Base-by-base conservation (phyloP, 2,329 filamentous ascomycete species). In the Aureobasidium sp. region DNA sequence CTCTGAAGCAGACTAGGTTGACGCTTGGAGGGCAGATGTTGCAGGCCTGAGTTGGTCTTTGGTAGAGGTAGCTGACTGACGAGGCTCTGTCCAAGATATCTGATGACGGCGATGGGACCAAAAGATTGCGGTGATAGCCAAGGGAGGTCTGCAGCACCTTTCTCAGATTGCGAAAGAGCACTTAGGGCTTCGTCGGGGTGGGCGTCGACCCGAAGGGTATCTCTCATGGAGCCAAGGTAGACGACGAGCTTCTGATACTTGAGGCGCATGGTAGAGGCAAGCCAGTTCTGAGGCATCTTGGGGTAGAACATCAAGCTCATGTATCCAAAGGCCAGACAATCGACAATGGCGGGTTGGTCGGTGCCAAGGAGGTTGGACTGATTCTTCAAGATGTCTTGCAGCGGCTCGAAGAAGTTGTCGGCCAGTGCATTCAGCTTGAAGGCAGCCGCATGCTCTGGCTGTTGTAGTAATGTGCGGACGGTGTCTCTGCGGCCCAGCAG, bases 281-380 rank as follows among this genome's bases (percentile, higher is more conserved):
- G 74, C 86, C 86, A 90, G 21, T 81, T 73, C 61, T 86, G 82
- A 16, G 85, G 83, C 27, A 89, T 71, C 9, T 81, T 74, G 0
- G 86, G 82, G 29, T 82, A 78, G 1, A 88, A 77, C 78, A 94
- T 88, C 54, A 97, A 76, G 2, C 85, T 81, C 39, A 97, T 77
- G 71, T 95, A 96, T 11, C 87, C 94, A 68, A 90, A 84, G 0
- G 85, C 86, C 50, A 97, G 73, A 70, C 90, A 96, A 73, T 97
- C 92, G 29, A 95, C 75, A 60, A 82, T 84, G 2, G 84, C 84
- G 0, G 83, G 79, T n/a, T 76, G 69, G 1, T 76, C 71, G 9
- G 75, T 74, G 11, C 76, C 77, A 1, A 89, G 75, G 11, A 90
- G 72, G 68, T 82, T 87, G 2, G 73, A 69, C 64, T 83, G 84